A percentile compares a stretch with the other conserved stretches of the same genome.
These are phyloP conservation scores for Phaeophleospora eucalypticola DNA, from an alignment of 2,329 filamentous ascomycete genomes.

Conservation along the genomic window DNA sequence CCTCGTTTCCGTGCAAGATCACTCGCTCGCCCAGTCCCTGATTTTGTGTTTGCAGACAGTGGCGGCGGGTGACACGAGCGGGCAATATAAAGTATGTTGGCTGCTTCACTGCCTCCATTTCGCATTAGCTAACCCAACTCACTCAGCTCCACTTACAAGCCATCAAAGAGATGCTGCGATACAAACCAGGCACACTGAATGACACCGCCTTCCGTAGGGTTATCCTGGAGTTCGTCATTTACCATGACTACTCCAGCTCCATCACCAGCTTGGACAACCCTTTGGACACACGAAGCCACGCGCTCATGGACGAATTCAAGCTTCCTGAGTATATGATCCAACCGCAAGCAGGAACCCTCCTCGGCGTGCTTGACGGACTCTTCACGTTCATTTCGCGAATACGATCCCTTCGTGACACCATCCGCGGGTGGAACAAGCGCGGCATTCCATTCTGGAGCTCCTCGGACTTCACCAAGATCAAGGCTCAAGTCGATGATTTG, in stretches of 20 bases:
- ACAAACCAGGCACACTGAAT: slow-evolving; percentile 39
- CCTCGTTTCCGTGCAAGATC: slow-evolving; percentile 33
- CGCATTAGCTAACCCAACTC: neutral
- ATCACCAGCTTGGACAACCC: slow-evolving; percentile 50
- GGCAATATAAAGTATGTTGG: slow-evolving; percentile 60
- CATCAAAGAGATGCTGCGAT: slow-evolving; percentile 67
- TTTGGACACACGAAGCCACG: slow-evolving; percentile 40
- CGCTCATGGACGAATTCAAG: slow-evolving; percentile 52
- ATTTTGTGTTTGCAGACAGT: slow-evolving; percentile 59
- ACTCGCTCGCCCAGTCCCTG: slow-evolving; percentile 59
- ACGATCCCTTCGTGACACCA: slow-evolving; percentile 68
- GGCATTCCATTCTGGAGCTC: slow-evolving; percentile 51
- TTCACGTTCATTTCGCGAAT: slow-evolving; percentile 77
- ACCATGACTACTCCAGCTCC: slow-evolving; percentile 62
- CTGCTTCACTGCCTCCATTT: neutral
- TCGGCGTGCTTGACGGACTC: slow-evolving; percentile 78
- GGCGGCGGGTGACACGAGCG: slow-evolving; percentile 56
- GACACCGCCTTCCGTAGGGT: slow-evolving; percentile 69
- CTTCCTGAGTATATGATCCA: slow-evolving; percentile 54
- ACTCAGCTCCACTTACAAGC: slow-evolving; percentile 64
- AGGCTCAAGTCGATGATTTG: too few relatives aligned
- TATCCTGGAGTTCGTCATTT: slow-evolving; percentile 75
- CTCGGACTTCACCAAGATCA: slow-evolving; percentile 70
- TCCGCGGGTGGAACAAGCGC: slow-evolving; percentile 47
- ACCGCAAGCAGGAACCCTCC: slow-evolving; percentile 56